Conservation (phyloP, 352 stramenopile genomes). For the Phytophthora idaei region DNA sequence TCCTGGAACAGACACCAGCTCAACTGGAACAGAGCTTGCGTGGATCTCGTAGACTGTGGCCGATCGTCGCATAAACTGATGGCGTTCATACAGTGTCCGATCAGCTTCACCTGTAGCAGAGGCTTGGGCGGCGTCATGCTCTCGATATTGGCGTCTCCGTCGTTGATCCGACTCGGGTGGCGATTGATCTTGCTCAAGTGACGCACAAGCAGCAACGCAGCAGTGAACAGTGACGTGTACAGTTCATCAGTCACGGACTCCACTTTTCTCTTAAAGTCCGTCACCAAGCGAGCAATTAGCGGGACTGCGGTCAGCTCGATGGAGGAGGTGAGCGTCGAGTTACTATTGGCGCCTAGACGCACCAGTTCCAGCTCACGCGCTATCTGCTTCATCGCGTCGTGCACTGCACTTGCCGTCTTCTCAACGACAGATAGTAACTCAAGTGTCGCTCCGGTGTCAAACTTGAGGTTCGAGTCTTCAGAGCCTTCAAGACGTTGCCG, state of each 20-base stretch:
- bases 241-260: constrained; percentile 38
- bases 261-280: constrained; percentile 34
- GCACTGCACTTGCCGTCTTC: constrained; percentile 25
- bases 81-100: constrained; percentile 57
- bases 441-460: constrained; percentile 29
- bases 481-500: constrained; percentile 41
- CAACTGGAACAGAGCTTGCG: constrained; percentile 55
- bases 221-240: constrained; percentile 54
- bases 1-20: constrained; percentile 70
- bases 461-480: constrained; percentile 25
- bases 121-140: constrained; percentile 16
- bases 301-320: constrained; percentile 14
- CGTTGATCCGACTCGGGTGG: not conserved
- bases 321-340: constrained; percentile 10
- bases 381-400: constrained; percentile 23
- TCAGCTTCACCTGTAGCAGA: constrained; percentile 55
- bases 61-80: constrained; percentile 51
- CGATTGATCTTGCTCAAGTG: constrained; percentile 45
- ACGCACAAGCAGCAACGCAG: constrained; percentile 52
- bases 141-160: constrained; percentile 28
- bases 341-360: constrained; percentile 5
- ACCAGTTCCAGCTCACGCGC: constrained; percentile 21
- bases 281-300: constrained; percentile 40
- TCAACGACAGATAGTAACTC: constrained; percentile 32
- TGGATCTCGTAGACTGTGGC: constrained; percentile 7